Conservation (phyloP, 345 rosid genomes). For the Lepidium didymum region DNA sequence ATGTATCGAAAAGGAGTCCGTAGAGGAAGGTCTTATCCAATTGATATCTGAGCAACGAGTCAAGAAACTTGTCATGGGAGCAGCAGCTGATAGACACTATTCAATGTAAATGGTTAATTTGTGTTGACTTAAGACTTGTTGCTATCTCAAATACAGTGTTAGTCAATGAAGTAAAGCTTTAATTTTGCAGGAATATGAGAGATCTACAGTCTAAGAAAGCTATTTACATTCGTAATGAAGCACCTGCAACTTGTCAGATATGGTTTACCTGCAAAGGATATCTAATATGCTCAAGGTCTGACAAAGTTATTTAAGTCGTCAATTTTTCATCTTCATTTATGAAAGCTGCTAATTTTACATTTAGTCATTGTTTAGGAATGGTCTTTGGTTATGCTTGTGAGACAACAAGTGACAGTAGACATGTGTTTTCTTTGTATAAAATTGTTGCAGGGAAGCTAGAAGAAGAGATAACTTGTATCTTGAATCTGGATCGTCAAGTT, state of each 20-base stretch:
- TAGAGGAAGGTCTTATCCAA: too few species aligned
- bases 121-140: not conserved
- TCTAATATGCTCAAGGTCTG: too few species aligned
- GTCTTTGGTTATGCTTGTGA: not conserved
- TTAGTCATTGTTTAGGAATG: not conserved
- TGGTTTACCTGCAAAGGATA: too few species aligned
- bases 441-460: constrained; percentile 9
- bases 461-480: not conserved
- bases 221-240: too few species aligned
- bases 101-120: constrained; percentile 34
- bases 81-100: constrained; percentile 59
- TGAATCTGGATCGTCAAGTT: constrained; percentile 2
- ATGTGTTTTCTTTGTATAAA: not conserved
- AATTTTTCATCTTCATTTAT: not conserved
- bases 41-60: too few species aligned
- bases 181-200: too few species aligned
- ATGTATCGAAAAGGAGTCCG: too few species aligned
- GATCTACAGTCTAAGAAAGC: too few species aligned
- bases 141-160: constrained; percentile 25
- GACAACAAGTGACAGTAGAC: not conserved
- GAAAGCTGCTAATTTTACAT: not conserved
- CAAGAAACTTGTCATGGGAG: constrained; percentile 74
- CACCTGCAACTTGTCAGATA: too few species aligned
- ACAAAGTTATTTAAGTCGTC: not conserved
- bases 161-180: too few species aligned